Conservation (phyloP, 1,284 basidiomycete genomes). For the Limonomyces culmigenus region DNA sequence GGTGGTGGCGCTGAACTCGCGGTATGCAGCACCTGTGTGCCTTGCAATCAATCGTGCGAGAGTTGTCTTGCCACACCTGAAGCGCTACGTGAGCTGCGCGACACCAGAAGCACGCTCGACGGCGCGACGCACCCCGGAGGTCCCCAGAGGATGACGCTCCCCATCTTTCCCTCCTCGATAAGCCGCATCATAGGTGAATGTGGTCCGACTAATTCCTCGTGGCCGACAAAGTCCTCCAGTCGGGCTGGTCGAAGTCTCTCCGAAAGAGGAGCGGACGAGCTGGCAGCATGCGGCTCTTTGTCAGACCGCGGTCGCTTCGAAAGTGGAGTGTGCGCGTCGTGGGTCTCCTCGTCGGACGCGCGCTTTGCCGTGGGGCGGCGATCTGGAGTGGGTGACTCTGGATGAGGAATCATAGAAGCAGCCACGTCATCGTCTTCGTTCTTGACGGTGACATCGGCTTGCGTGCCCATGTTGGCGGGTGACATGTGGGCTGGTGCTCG, state of each 20-base stretch:
- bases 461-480: too few relatives aligned
- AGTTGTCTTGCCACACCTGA: constrained; percentile 65
- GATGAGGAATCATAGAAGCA: background rate
- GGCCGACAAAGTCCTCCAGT: constrained; percentile 54
- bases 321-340: background rate
- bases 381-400: background rate
- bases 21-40: constrained; percentile 43
- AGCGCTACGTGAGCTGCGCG: background rate
- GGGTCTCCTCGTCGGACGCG: too few relatives aligned
- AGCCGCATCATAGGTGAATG: constrained; percentile 35
- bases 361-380: too few relatives aligned
- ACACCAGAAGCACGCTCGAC: background rate
- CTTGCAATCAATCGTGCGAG: constrained; percentile 56
- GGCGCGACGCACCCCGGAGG: constrained; percentile 41
- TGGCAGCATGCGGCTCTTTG: background rate
- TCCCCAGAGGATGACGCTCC: constrained; percentile 60
- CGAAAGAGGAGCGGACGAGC: constrained; percentile 33
- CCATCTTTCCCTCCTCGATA: constrained; percentile 27
- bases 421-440: background rate
- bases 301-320: background rate
- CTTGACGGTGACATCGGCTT: background rate
- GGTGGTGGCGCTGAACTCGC: constrained; percentile 61
- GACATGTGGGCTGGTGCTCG: too few relatives aligned
- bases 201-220: constrained; percentile 37
- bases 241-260: constrained; percentile 44